These are phyloP conservation scores for Sarocladium brachiariae DNA, from an alignment of 2,329 filamentous ascomycete genomes.

Conservation along the genomic window DNA sequence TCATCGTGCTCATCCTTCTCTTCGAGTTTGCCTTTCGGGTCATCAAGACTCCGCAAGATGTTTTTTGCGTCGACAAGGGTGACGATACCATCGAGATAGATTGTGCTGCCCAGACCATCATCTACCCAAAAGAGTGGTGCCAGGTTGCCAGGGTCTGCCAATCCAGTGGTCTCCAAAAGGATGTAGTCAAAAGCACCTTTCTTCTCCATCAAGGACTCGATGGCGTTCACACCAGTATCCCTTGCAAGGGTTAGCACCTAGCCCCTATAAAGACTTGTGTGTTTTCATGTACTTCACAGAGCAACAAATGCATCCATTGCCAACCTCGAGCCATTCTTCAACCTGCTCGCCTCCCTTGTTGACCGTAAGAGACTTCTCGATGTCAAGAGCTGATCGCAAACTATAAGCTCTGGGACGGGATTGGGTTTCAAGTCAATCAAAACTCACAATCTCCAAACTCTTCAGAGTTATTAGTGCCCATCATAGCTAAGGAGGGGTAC, in stretches of 20 bases:
- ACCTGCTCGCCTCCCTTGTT: constrained; percentile 76
- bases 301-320: constrained; percentile 96
- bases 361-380: constrained; percentile 91
- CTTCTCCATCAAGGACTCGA: constrained; percentile 92
- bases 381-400: constrained; percentile 68
- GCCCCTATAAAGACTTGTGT: not conserved
- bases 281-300: constrained; percentile 68
- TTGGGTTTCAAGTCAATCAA: not conserved
- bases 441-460: constrained; percentile 74
- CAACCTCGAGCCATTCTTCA: constrained; percentile 91
- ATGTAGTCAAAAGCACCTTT: constrained; percentile 96
- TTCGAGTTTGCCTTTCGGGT: constrained; percentile 50
- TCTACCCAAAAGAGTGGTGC: constrained; percentile 98
- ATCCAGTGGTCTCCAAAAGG: constrained; percentile 87
- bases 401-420: not conserved
- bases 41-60: constrained; percentile 73
- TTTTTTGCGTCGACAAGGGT: constrained; percentile 95
- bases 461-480: constrained; percentile 26
- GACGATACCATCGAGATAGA: constrained; percentile 95
- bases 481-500: not conserved
- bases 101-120: constrained; percentile 87
- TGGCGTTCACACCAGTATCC: constrained; percentile 87
- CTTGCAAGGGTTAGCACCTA: constrained; percentile 35
- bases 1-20: constrained; percentile 45
- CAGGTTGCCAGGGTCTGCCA: constrained; percentile 92